These are phyloP conservation scores for Nothophaeocryptopus gaeumannii DNA, from an alignment of 2,329 filamentous ascomycete genomes.

Conservation along the genomic window DNA sequence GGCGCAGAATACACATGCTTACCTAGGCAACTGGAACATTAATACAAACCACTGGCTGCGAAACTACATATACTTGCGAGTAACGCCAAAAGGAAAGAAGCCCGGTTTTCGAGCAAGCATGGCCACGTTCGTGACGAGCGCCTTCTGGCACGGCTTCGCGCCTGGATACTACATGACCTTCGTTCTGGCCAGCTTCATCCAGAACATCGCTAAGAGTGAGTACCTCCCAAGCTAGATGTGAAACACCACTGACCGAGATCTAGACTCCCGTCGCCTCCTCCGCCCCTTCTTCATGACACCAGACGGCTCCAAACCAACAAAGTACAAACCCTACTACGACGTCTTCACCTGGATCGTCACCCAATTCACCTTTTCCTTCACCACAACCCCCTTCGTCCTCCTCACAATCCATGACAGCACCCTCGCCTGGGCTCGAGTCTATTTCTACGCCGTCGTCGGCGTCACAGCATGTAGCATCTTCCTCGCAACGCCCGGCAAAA, in stretches of 20 bases:
- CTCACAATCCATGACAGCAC: slow-evolving; percentile 70
- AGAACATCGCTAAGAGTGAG: slow-evolving; percentile 91
- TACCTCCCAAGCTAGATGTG: slow-evolving; percentile 22
- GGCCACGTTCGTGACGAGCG: slow-evolving; percentile 90
- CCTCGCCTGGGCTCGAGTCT: slow-evolving; percentile 76
- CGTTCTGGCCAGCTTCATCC: slow-evolving; percentile 82
- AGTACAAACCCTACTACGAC: slow-evolving; percentile 84
- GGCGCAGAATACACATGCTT: slow-evolving; percentile 90
- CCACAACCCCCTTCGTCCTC: slow-evolving; percentile 79
- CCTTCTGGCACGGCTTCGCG: slow-evolving; percentile 97
- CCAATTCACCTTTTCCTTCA: slow-evolving; percentile 79
- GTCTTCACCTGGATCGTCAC: slow-evolving; percentile 70
- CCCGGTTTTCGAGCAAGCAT: slow-evolving; percentile 92
- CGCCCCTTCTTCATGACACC: slow-evolving; percentile 90
- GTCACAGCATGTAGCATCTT: slow-evolving; percentile 65
- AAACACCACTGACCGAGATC: slow-evolving; percentile 3
- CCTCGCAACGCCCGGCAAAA: slow-evolving; percentile 77
- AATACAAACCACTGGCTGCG: slow-evolving; percentile 97
- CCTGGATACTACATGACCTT: slow-evolving; percentile 95
- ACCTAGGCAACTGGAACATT: slow-evolving; percentile 94
- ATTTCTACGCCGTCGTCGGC: slow-evolving; percentile 78
- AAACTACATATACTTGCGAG: slow-evolving; percentile 92
- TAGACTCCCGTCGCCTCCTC: slow-evolving; percentile 83
- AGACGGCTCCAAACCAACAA: slow-evolving; percentile 64
- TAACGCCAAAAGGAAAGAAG: slow-evolving; percentile 93